Evolutionary conservation across 805 yeast genomes (phyloP), one percentile per base, ranked within the genome.

Genomic region (Danielia reshetovae): DNA sequence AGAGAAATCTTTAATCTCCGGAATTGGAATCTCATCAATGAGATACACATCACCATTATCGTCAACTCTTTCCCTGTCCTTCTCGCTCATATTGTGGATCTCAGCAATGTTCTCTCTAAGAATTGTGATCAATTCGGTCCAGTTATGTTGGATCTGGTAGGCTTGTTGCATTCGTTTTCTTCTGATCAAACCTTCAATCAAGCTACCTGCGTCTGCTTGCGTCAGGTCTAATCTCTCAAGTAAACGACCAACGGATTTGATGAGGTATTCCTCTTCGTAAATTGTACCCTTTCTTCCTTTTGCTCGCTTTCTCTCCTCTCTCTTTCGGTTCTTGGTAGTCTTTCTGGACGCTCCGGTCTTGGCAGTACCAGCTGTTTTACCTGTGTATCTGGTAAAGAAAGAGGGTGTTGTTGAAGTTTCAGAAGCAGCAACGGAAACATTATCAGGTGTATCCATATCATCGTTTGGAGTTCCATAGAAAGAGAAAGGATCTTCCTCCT

Each of bases 221-320:
- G 95, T 83, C 45, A 75, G 79, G 29, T 77, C 74, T 38, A 93
- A 61, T 48, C 98, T 76, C 36, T 87, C 97, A 22, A 87, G 61
- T 55, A 93, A 71, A 55, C 99, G 78, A 4, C 95, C 93, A 39
- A 86, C 79, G 3, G 97, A 89, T 48, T 77, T 78, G 30, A 93
- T 81, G 37, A 93, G 74, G 58, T 93, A 93, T 57, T 93, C 97
- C 57, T 93, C 98, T 59, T 93, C 99, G 53, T 93, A 93, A 14
- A 93, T 84, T 5, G 97, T 90, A 30, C 97, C 97, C 65, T 93
- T 93, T 68, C 94, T 87, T 40, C 99, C 99, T 50, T 95, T 78
- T 2, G 98, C 99, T 40, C 79, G 75, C 65, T 93, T 93, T 51
- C 98, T 77, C 55, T 90, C 98, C 60, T 90, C 97, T 46, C 98